These are phyloP conservation scores for Mangifera indica DNA, from an alignment of 345 rosid genomes.

Conservation along the genomic window DNA sequence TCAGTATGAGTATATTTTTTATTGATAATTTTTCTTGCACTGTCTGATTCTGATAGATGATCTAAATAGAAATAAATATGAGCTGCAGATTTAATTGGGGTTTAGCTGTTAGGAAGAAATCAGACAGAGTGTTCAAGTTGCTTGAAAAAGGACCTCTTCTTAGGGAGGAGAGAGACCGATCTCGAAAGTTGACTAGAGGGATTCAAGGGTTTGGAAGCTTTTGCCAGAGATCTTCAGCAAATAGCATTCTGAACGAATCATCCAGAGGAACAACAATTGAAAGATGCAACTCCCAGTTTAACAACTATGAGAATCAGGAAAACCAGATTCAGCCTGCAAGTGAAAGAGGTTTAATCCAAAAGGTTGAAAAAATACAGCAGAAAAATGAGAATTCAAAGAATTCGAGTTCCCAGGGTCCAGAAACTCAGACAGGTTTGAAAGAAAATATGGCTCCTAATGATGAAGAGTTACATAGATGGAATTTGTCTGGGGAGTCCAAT, in stretches of 20 bases:
- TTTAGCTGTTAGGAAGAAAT: conserved; percentile 66
- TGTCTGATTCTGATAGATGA: neutral
- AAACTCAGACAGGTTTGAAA: conserved; percentile 27
- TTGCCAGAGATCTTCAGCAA: conserved; percentile 37
- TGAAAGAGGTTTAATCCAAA: conserved; percentile 14
- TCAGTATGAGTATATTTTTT: conserved; percentile 20
- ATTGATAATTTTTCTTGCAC: neutral
- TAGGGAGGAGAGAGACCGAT: conserved; percentile 71
- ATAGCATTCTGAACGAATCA: conserved; percentile 41
- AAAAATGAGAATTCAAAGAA: conserved; percentile 7
- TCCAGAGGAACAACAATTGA: conserved; percentile 26
- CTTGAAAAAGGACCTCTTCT: conserved; percentile 64
- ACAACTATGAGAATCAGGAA: conserved; percentile 37
- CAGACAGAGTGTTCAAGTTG: conserved; percentile 61
- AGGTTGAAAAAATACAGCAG: conserved; percentile 14
- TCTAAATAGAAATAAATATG: neutral
- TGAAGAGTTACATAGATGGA: conserved; percentile 38
- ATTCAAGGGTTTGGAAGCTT: conserved; percentile 92
- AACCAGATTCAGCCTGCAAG: conserved; percentile 23
- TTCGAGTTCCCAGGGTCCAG: conserved; percentile 15
- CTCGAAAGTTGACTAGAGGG: conserved; percentile 77
- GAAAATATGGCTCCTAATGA: conserved; percentile 39
- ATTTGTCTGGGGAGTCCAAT: conserved; percentile 30
- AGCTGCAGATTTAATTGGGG: conserved; percentile 89
- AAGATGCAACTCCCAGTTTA: conserved; percentile 56